phyloP scores from a whole-genome alignment of 441 rosid species.

The Erodium trifolium region DNA sequence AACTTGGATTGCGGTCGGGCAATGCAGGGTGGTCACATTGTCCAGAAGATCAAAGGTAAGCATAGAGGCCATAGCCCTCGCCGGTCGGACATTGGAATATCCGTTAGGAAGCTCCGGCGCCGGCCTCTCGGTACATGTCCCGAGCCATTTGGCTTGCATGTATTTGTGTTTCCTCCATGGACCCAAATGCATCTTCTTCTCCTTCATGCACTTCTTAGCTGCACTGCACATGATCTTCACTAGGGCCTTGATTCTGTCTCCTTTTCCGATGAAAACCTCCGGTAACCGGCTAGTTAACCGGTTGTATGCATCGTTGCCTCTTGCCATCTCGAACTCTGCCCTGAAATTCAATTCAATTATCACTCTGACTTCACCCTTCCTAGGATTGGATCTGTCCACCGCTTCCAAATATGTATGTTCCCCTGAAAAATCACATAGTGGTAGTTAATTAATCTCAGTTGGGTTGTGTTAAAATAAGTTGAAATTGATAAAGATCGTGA shows the following conservation, averaged over 20 bases:
- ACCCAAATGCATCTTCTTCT: conserved; percentile 73
- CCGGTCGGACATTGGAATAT: conserved; percentile 15
- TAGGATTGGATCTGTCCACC: conserved; percentile 38
- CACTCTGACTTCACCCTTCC: conserved; percentile 47
- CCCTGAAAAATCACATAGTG: conserved; percentile 29
- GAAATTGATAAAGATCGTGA: too few relatives aligned
- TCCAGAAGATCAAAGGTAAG: too few relatives aligned
- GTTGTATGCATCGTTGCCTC: conserved; percentile 55
- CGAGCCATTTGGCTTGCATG: conserved; percentile 82
- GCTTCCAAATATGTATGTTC: conserved; percentile 68
- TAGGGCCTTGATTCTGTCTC: conserved; percentile 53
- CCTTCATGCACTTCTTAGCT: conserved; percentile 69
- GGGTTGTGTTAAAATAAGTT: too few relatives aligned
- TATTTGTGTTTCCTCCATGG: conserved; percentile 92
- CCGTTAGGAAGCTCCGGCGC: neutral
- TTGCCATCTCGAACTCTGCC: conserved; percentile 75
- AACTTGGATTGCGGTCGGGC: too few relatives aligned
- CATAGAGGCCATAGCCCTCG: too few relatives aligned
- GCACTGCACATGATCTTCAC: conserved; percentile 63
- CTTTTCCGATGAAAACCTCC: conserved; percentile 62
- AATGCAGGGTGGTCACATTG: too few relatives aligned
- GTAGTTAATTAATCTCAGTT: too few relatives aligned
- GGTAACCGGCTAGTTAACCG: conserved; percentile 39
- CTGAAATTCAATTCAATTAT: conserved; percentile 65
- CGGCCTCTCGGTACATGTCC: conserved; percentile 21